phyloP scores from a whole-genome alignment of 2,329 filamentous ascomycete genomes.

The Apiospora hydei region DNA sequence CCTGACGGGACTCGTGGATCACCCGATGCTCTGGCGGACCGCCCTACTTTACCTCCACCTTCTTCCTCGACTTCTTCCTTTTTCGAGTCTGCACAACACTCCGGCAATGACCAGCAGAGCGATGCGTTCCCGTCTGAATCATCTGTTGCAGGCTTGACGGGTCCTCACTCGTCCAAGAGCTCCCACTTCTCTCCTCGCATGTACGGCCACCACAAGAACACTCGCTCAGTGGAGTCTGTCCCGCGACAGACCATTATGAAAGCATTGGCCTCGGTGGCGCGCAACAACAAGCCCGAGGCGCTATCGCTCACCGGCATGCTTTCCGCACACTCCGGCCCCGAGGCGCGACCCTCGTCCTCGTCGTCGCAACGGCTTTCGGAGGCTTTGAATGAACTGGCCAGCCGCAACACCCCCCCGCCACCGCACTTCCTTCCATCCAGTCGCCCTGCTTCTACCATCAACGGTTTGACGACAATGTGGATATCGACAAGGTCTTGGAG shows the following conservation, averaged over 20 bases:
- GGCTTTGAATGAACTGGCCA: conserved; percentile 62
- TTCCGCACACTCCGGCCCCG: conserved; percentile 49
- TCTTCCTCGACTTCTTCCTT: conserved; percentile 26
- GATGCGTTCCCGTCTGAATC: conserved; percentile 34
- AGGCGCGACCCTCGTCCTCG: conserved; percentile 47
- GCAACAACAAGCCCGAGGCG: conserved; percentile 67
- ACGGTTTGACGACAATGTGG: conserved; percentile 93
- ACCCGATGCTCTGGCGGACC: conserved; percentile 28
- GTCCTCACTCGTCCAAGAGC: conserved; percentile 29
- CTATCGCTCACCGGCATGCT: conserved; percentile 69
- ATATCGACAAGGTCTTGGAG: conserved; percentile 92
- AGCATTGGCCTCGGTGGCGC: conserved; percentile 73
- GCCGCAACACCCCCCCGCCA: conserved; percentile 52
- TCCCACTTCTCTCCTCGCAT: conserved; percentile 34
- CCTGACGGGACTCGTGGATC: conserved; percentile 29
- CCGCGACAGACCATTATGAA: conserved; percentile 85
- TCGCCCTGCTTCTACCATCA: conserved; percentile 99
- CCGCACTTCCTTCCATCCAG: conserved; percentile 73
- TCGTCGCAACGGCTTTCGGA: conserved; percentile 70
- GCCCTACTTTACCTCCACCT: conserved; percentile 29
- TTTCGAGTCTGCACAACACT: conserved; percentile 17
- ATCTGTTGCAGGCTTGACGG: conserved; percentile 37
- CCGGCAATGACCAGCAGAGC: conserved; percentile 19
- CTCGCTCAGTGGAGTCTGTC: conserved; percentile 69
- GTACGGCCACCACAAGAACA: conserved; percentile 54